Evolutionary conservation across 176 grass and related monocot species (phyloP).

Genomic region (Musa acuminata): DNA sequence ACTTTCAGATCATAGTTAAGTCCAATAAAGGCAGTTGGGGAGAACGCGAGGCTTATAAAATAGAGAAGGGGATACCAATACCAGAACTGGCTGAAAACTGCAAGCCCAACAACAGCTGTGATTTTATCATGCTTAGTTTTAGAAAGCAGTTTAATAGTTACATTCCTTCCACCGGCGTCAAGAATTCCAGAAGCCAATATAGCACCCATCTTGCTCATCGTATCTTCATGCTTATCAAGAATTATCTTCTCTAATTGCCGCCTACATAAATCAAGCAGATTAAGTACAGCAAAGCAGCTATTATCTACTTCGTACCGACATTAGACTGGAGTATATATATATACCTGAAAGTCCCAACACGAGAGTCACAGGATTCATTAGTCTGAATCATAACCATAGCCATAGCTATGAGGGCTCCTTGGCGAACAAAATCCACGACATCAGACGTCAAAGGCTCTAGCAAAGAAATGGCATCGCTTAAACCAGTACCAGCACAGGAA

Average conservation of each 20-base stretch:
- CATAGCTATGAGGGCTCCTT: conserved; percentile 97
- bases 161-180: conserved; percentile 94
- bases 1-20: conserved; percentile 94
- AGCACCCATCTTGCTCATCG: conserved; percentile 99
- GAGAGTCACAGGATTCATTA: conserved; percentile 85
- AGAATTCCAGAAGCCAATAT: conserved; percentile 97
- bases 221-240: conserved; percentile 97
- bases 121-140: conserved; percentile 91
- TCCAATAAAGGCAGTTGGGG: conserved; percentile 79
- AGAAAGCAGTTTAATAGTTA: conserved; percentile 90
- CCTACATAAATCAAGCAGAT: conserved; percentile 22
- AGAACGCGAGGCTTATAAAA: conserved; percentile 91
- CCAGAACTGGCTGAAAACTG: conserved; percentile 98
- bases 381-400: conserved; percentile 99
- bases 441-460: conserved; percentile 98
- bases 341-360: conserved; percentile 79
- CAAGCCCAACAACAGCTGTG: conserved; percentile 87
- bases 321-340: background rate
- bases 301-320: background rate
- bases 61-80: conserved; percentile 98
- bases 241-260: conserved; percentile 98
- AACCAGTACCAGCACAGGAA: conserved; percentile 85
- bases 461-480: conserved; percentile 96
- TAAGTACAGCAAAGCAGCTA: background rate
- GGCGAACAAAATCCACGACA: conserved; percentile 95